These are phyloP conservation scores for Kodamaea anthophila DNA, from an alignment of 1,139 yeast species.

Conservation along the genomic window DNA sequence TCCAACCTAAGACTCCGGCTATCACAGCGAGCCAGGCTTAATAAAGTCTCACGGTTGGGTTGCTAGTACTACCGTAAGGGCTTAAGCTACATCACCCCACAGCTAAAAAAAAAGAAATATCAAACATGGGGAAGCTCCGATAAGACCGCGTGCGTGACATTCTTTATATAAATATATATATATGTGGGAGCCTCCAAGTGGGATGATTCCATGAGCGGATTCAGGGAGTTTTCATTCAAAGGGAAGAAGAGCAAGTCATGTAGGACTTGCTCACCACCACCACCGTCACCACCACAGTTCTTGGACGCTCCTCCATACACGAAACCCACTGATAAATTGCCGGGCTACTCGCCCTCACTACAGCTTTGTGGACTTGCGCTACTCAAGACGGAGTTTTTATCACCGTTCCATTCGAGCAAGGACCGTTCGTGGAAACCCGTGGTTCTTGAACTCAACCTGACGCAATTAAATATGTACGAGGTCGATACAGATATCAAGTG, in stretches of 20 bases:
- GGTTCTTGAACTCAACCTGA: constrained; percentile 50
- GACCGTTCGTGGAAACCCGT: constrained; percentile 42
- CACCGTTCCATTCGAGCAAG: constrained; percentile 32
- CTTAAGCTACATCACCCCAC: too few species aligned
- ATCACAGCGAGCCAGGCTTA: too few species aligned
- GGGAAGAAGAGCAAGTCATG: too few species aligned
- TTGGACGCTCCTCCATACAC: too few species aligned
- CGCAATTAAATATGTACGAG: constrained; percentile 44
- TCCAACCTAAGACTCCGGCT: too few species aligned
- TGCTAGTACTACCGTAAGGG: too few species aligned
- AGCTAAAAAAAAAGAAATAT: neutral
- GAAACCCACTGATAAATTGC: constrained; percentile 22
- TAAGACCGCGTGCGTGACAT: constrained; percentile 2
- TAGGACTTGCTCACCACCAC: too few species aligned
- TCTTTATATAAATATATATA: constrained; percentile 1
- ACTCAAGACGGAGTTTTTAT: constrained; percentile 30
- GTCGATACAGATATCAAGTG: constrained; percentile 21
- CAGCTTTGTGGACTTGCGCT: constrained; percentile 30
- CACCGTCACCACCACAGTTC: constrained; percentile 15
- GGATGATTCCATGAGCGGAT: too few species aligned
- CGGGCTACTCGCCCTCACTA: constrained; percentile 28
- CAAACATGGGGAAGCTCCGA: constrained; percentile 2
- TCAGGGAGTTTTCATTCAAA: too few species aligned
- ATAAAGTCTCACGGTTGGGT: too few species aligned
- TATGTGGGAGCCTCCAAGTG: too few species aligned